These are phyloP conservation scores for Agarophyton chilense DNA, from an alignment of 23 red algal genomes.

Conservation along the genomic window DNA sequence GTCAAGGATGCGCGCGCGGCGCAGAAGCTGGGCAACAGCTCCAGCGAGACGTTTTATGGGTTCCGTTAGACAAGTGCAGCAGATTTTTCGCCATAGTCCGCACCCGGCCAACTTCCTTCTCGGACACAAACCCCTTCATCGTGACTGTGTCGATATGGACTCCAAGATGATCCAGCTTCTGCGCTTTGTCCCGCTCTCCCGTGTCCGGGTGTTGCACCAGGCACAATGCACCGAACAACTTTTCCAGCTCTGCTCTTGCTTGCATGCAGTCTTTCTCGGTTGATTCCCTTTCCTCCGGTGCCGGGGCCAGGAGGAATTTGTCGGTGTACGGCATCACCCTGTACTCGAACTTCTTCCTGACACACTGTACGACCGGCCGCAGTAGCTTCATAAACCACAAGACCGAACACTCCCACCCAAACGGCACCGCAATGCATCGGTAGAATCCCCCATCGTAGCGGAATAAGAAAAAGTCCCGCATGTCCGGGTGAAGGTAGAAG, in stretches of 20 bases:
- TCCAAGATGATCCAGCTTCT: slow-evolving; percentile 17
- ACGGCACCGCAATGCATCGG: not conserved
- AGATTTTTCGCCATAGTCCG: not conserved
- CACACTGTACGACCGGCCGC: not conserved
- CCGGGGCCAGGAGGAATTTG: not conserved
- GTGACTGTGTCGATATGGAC: not conserved
- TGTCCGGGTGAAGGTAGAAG: not conserved
- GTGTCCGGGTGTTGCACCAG: not conserved
- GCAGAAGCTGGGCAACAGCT: not conserved
- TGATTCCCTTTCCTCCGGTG: no score
- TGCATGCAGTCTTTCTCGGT: no score
- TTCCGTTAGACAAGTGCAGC: not conserved
- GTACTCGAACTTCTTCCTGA: not conserved
- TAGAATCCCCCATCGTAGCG: not conserved
- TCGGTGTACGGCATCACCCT: slow-evolving; percentile 7
- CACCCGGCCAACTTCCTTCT: not conserved
- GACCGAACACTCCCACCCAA: slow-evolving; percentile 2
- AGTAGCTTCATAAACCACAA: not conserved
- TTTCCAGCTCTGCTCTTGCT: no score
- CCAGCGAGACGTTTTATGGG: not conserved
- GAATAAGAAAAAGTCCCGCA: slow-evolving; percentile 29
- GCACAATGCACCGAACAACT: no score
- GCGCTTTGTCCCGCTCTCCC: not conserved
- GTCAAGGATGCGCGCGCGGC: not conserved
- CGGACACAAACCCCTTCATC: slow-evolving; percentile 2